These are phyloP conservation scores for Fomitopsis pinicola DNA, from an alignment of 1,284 basidiomycete species.

Conservation along the genomic window DNA sequence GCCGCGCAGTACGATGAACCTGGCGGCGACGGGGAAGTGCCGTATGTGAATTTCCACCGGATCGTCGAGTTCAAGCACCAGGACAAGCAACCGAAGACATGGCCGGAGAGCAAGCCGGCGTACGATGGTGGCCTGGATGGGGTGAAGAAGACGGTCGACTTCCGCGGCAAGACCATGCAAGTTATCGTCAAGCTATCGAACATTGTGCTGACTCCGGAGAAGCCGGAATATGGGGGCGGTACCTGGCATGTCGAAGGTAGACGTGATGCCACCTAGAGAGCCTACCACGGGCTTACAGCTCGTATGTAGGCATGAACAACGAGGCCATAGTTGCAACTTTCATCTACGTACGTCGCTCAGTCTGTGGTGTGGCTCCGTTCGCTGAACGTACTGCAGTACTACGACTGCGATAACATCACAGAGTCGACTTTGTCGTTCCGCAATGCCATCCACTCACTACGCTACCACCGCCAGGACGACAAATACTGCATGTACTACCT, in stretches of 20 bases:
- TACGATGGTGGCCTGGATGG: neutral
- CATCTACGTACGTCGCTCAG: neutral
- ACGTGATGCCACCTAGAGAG: neutral
- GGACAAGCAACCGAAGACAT: neutral
- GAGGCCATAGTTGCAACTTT: constrained; percentile 35
- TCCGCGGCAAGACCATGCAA: constrained; percentile 31
- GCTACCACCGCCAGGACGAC: constrained; percentile 4
- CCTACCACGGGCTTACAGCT: neutral
- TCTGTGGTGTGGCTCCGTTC: neutral
- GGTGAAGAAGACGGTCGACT: neutral
- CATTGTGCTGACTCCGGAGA: constrained; percentile 42
- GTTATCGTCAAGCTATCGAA: constrained; percentile 50
- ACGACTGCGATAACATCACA: constrained; percentile 13
- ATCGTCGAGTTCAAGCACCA: neutral
- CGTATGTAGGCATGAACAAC: constrained; percentile 28
- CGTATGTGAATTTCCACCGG: too few species aligned
- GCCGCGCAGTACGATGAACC: too few species aligned
- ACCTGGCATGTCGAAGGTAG: constrained; percentile 32
- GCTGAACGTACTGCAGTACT: constrained; percentile 3
- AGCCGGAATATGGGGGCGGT: constrained; percentile 29
- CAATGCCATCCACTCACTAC: constrained; percentile 4
- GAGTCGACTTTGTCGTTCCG: constrained; percentile 17
- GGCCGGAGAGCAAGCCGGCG: neutral
- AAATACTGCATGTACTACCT: constrained; percentile 6
- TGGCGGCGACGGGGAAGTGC: too few species aligned